Base-by-base conservation (phyloP, 2,329 filamentous ascomycete genomes). In the Penicillium palitans region DNA sequence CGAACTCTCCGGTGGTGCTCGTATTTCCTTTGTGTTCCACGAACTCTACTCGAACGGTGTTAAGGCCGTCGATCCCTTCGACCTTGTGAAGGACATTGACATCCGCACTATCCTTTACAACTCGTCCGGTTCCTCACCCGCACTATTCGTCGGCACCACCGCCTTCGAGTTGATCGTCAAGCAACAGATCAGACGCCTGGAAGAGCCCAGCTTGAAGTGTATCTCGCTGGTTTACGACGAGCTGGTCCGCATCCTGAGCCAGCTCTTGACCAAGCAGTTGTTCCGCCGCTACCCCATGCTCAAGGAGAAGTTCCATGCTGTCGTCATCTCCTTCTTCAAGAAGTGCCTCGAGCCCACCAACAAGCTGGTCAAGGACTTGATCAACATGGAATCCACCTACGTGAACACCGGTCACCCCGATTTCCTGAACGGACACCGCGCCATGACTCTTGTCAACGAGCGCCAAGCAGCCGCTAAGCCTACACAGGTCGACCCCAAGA, bases 121-220 rank as follows among this genome's bases (percentile, higher is more conserved):
- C 84, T 98, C 95, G 25, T 98, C 95, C n/a, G 95, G 95, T 73
- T 95, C 95, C 31, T 96, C 93, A 1, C 95, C 95, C 0, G 93
- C 95, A 2, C 86, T 99, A 8, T 99, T 99, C 72, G 95, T 99
- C 31, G 95, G 95, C 56, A 98, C 95, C 8, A 96, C 91, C 7
- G 95, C 95, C n/a, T 99, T 99, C 70, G 95, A 99, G 78, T 82
- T 97, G 65, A 97, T 99, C 68, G 93, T 98, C 66, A 99, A 98
- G 84, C 91, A 97, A 76, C 93, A 99, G 76, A 99, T 99, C 78
- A 96, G 91, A 84, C 87, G 95, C 57, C 78, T 99, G 52, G 95
- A 99, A 77, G 95, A 99, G 61, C 96, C 95, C 40, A 96, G 92
- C 75, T 80, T 97, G 76, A 99, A 97, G 82, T 99, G 95, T 82